Evolutionary conservation across 2,329 filamentous ascomycete genomes (phyloP).

Genomic region (Graphiopsis chlorocephala): DNA sequence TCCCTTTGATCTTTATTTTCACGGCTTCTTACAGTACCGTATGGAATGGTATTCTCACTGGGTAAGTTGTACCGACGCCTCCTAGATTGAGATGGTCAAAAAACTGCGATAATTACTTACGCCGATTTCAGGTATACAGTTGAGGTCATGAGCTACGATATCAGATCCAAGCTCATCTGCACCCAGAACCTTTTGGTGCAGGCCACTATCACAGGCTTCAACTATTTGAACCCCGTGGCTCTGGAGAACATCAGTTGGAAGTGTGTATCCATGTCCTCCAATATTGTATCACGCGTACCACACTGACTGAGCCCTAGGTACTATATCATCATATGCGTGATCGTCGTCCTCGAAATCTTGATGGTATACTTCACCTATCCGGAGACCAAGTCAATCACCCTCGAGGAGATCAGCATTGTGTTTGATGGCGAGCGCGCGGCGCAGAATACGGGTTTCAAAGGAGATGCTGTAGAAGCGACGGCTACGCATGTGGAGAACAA

Average conservation of each 20-base stretch:
- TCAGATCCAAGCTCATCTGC: constrained; percentile 40
- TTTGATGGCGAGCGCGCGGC: constrained; percentile 18
- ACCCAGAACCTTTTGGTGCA: constrained; percentile 42
- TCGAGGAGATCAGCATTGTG: constrained; percentile 18
- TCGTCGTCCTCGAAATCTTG: constrained; percentile 27
- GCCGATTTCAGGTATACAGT: constrained; percentile 33
- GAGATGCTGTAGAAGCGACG: neutral
- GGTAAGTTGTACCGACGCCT: constrained; percentile 1
- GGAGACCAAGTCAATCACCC: constrained; percentile 31
- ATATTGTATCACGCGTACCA: neutral
- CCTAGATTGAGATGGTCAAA: too few relatives aligned
- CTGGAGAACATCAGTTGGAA: constrained; percentile 19
- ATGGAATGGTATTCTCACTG: constrained; percentile 40
- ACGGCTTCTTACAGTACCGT: constrained; percentile 32
- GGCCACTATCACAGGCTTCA: constrained; percentile 40
- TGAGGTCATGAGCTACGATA: constrained; percentile 43
- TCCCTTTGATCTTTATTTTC: constrained; percentile 26
- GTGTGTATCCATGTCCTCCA: neutral
- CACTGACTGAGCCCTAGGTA: constrained; percentile 12
- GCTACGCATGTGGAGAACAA: constrained; percentile 2
- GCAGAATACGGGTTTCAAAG: constrained; percentile 11
- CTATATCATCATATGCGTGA: constrained; percentile 22
- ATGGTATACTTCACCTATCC: constrained; percentile 34
- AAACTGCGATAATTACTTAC: neutral
- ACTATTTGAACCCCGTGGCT: constrained; percentile 22